A percentile compares a stretch with the other conserved stretches of the same genome.
phyloP scores from a whole-genome alignment of 805 yeast species.

The Metschnikowia anglica region DNA sequence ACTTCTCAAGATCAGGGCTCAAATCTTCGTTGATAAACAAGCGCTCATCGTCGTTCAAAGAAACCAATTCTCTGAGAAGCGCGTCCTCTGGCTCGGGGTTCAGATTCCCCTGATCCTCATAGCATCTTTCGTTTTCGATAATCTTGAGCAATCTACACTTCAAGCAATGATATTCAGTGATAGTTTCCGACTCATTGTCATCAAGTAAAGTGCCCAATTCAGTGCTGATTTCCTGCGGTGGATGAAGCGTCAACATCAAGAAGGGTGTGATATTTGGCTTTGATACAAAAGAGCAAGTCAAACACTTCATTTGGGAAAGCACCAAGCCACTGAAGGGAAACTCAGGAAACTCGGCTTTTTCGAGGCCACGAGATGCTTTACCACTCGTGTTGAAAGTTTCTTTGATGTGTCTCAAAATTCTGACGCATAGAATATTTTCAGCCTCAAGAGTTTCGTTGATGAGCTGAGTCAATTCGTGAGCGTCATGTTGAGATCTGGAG shows the following conservation, averaged over 20 bases:
- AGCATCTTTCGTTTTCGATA: slow-evolving; percentile 28
- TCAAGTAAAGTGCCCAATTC: slow-evolving; percentile 54
- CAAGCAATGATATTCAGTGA: slow-evolving; percentile 78
- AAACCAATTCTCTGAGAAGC: slow-evolving; percentile 34
- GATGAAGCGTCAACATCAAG: slow-evolving; percentile 68
- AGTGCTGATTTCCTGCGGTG: slow-evolving; percentile 57
- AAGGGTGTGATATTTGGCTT: slow-evolving; percentile 59
- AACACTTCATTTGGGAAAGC: slow-evolving; percentile 67
- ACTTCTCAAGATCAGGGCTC: slow-evolving; percentile 47
- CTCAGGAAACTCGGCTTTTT: slow-evolving; percentile 45
- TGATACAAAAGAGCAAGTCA: slow-evolving; percentile 62
- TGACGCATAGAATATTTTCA: slow-evolving; percentile 52
- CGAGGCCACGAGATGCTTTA: slow-evolving; percentile 8
- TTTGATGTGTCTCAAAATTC: slow-evolving; percentile 27
- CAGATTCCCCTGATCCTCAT: slow-evolving; percentile 22
- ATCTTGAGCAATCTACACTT: slow-evolving; percentile 54
- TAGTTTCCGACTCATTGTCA: slow-evolving; percentile 61
- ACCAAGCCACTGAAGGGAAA: slow-evolving; percentile 74
- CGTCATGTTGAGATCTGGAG: slow-evolving; percentile 86
- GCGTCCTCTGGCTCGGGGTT: slow-evolving; percentile 28
- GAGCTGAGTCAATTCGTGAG: slow-evolving; percentile 86
- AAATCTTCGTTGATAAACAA: slow-evolving; percentile 66
- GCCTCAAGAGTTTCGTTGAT: slow-evolving; percentile 73
- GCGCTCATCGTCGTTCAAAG: slow-evolving; percentile 35
- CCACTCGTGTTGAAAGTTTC: slow-evolving; percentile 7